phyloP scores from a whole-genome alignment of 805 yeast genomes.

The Ogataea corticis region DNA sequence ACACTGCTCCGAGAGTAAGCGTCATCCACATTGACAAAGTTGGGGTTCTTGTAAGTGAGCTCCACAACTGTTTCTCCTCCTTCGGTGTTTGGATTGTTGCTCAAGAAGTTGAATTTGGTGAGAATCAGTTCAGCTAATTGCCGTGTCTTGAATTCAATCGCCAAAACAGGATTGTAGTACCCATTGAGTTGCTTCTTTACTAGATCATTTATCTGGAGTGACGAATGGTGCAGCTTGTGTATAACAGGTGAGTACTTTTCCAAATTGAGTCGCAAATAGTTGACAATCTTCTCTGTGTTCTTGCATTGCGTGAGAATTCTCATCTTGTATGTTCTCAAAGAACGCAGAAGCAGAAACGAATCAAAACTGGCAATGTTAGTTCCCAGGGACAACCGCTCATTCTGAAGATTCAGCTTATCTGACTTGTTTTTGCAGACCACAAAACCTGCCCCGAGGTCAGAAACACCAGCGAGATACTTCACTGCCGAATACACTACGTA shows the following conservation, averaged over 20 bases:
- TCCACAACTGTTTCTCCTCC: conserved; percentile 57
- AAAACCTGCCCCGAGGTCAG: conserved; percentile 55
- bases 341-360: conserved; percentile 46
- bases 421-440: conserved; percentile 41
- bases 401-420: conserved; percentile 35
- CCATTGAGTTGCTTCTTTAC: conserved; percentile 44
- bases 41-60: conserved; percentile 37
- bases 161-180: conserved; percentile 48
- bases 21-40: conserved; percentile 23
- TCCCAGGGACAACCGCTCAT: conserved; percentile 47
- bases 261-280: conserved; percentile 38
- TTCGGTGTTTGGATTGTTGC: conserved; percentile 48
- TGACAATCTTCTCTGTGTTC: conserved; percentile 44
- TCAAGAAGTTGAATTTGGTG: conserved; percentile 46
- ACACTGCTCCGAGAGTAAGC: conserved; percentile 29
- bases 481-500: conserved; percentile 56
- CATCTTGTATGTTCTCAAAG: conserved; percentile 52
- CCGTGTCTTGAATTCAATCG: conserved; percentile 39
- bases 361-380: conserved; percentile 55
- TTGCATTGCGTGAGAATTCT: conserved; percentile 48
- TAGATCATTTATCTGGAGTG: conserved; percentile 44
- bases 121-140: conserved; percentile 42
- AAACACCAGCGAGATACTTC: conserved; percentile 56
- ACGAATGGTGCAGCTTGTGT: conserved; percentile 44
- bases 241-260: conserved; percentile 36